phyloP scores from a whole-genome alignment of 148 eudicot genomes.

The Dysphania ambrosioides region DNA sequence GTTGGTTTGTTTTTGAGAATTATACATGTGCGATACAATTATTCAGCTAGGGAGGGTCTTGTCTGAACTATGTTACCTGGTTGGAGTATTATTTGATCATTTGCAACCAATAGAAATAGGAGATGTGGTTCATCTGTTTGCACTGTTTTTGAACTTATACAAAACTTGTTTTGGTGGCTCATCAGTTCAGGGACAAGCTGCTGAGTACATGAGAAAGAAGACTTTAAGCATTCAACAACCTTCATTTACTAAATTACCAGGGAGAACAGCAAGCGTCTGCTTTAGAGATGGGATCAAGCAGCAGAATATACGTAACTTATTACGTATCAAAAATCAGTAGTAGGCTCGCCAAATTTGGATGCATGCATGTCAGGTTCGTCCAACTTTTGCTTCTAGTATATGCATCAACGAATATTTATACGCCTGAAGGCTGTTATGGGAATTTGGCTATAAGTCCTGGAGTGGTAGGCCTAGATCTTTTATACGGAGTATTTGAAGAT shows the following conservation, averaged over 20 bases:
- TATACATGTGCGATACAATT: background rate
- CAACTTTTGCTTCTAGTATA: constrained; percentile 3
- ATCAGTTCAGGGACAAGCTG: constrained; percentile 66
- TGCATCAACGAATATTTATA: background rate
- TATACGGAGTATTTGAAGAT: too few species aligned
- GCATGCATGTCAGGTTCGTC: constrained; percentile 10
- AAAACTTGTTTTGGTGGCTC: constrained; percentile 19
- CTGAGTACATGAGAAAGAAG: constrained; percentile 53
- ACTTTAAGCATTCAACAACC: constrained; percentile 22
- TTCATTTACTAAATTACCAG: constrained; percentile 21
- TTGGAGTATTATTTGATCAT: background rate
- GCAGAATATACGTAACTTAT: constrained; percentile 53
- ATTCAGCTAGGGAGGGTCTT: background rate
- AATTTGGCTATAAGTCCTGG: background rate
- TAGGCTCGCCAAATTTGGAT: background rate
- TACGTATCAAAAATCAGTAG: constrained; percentile 31
- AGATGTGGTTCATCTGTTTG: background rate
- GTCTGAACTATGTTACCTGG: background rate
- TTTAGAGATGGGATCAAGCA: constrained; percentile 67
- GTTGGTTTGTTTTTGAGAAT: background rate
- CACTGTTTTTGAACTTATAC: background rate
- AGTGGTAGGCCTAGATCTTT: too few species aligned
- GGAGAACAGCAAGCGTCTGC: constrained; percentile 49
- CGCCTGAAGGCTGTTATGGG: background rate
- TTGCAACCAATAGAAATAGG: background rate